phyloP scores from a whole-genome alignment of 2,329 filamentous ascomycete genomes.

The Penicillium sp. region DNA sequence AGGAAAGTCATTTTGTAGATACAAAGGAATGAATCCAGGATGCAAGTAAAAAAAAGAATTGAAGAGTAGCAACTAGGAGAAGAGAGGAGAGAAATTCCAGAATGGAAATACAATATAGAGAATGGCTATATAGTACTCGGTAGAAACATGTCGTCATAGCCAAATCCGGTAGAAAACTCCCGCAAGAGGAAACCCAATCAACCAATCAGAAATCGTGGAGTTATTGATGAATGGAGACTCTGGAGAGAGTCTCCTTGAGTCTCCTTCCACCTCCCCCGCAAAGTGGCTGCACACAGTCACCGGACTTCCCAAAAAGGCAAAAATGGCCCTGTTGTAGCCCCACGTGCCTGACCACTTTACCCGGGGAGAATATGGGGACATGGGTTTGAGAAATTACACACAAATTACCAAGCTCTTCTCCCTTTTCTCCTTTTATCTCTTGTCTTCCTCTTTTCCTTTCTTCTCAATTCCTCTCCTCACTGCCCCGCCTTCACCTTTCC shows the following conservation, averaged over 20 bases:
- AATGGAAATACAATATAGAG: neutral
- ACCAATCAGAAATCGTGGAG: conserved; percentile 3
- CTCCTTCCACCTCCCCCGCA: conserved; percentile 4
- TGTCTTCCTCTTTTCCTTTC: neutral
- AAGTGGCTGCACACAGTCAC: conserved; percentile 19
- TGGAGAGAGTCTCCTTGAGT: neutral
- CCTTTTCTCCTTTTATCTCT: neutral
- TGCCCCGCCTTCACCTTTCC: neutral
- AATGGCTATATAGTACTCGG: neutral
- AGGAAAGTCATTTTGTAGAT: neutral
- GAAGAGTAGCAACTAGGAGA: neutral
- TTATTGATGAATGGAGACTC: neutral
- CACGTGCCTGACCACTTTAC: conserved; percentile 9
- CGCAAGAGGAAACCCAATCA: neutral
- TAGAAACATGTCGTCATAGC: conserved; percentile 1
- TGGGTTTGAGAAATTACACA: neutral
- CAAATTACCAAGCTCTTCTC: neutral
- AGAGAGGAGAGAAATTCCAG: neutral
- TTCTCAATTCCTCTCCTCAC: neutral
- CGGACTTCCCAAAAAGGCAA: conserved; percentile 9
- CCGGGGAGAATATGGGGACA: conserved; percentile 15
- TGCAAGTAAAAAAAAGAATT: too few relatives aligned
- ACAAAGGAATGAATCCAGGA: neutral
- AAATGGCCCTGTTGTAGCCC: conserved; percentile 7
- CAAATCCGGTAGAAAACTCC: conserved; percentile 1